Base-by-base conservation (phyloP, 371 early-diverging fungal species). In the Ecytonucleospora hepatopenaei region DNA sequence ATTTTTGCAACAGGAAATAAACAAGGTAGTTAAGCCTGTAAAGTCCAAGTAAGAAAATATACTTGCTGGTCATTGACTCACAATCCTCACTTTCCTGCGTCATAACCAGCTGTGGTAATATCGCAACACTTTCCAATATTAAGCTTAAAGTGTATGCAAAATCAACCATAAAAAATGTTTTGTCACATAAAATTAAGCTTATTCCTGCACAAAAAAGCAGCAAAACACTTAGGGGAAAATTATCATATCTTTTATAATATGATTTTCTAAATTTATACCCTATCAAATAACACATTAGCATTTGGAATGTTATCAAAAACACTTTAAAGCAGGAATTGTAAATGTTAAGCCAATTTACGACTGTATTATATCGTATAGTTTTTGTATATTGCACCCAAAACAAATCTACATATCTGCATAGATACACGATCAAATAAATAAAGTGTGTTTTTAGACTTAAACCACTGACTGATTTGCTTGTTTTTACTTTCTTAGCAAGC, bases 31-130 rank as follows among this genome's bases (percentile, higher is more conserved):
- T 78, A 0, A 84, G 86, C 33, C 99, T 88, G 77, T 98, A 98
- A 0, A 87, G 87, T 1, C 99, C 99, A 23, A 98, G 79, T 0
- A 94, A 90, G 78, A 94, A 90, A 35, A 98, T 79, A 79, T 94
- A 98, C 73, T 92, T 93, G 0, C 90, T 86, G 0, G 97, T 98
- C 71, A 96, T 91, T 2, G 90, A 91, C 71, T 96, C 96, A 12
- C 93, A 93, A 76, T 95, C 95, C 19, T 94, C 94, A 1, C 91
- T 91, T 65, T 90, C 85, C 27, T 90, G 86, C 56, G 95, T 80
- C 84, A 90, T 88, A 74, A 90, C 90, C 26, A 98, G 84, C 78
- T 98, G 99, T 19, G 97, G 99, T 57, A 98, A 75, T 80, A 96
- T 94, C 1, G 95, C 93, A 0, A 94, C 91, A 2, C 90, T 82